Evolutionary conservation across 208 protist genomes (phyloP).

Genomic region (Strigomonas galati): DNA sequence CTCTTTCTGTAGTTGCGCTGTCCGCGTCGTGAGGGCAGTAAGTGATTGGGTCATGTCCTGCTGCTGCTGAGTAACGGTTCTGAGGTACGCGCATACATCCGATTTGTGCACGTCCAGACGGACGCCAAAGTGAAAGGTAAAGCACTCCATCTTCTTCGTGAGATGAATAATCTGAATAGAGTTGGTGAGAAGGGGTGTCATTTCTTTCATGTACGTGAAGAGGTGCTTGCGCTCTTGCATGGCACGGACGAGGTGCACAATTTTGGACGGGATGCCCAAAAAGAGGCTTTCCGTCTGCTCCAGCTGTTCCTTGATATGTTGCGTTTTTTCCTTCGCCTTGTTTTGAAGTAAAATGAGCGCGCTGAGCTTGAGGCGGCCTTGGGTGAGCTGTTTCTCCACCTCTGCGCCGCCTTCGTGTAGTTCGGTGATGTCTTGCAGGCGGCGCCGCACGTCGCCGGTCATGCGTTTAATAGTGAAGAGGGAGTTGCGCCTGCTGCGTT

Average conservation of each 20-base stretch:
- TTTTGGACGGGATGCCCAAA: constrained; percentile 34
- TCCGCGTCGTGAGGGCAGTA: too few species aligned
- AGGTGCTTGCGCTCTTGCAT: constrained; percentile 36
- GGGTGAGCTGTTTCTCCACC: constrained; percentile 47
- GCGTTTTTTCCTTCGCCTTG: constrained; percentile 21
- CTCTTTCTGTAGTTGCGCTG: too few species aligned
- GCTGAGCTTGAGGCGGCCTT: constrained; percentile 41
- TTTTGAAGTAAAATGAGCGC: constrained; percentile 33
- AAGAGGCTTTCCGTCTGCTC: constrained; percentile 31
- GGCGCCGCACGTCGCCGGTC: constrained; percentile 55
- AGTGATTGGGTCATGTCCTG: too few species aligned
- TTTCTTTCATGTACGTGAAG: constrained; percentile 1
- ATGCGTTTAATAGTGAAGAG: constrained; percentile 45
- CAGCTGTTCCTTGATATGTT: constrained; percentile 23
- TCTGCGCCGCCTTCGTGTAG: constrained; percentile 33
- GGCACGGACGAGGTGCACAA: constrained; percentile 39
- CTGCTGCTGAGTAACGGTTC: too few species aligned
- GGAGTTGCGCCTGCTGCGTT: constrained; percentile 38
- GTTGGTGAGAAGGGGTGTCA: not conserved
- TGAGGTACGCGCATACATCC: too few species aligned
- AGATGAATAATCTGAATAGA: not conserved
- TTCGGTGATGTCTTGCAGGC: constrained; percentile 45
- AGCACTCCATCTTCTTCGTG: not conserved
- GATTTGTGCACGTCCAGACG: not conserved
- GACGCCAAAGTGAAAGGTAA: not conserved